These are phyloP conservation scores for Ascochyta clinopodiicola DNA, from an alignment of 2,329 filamentous ascomycete genomes.

Conservation along the genomic window DNA sequence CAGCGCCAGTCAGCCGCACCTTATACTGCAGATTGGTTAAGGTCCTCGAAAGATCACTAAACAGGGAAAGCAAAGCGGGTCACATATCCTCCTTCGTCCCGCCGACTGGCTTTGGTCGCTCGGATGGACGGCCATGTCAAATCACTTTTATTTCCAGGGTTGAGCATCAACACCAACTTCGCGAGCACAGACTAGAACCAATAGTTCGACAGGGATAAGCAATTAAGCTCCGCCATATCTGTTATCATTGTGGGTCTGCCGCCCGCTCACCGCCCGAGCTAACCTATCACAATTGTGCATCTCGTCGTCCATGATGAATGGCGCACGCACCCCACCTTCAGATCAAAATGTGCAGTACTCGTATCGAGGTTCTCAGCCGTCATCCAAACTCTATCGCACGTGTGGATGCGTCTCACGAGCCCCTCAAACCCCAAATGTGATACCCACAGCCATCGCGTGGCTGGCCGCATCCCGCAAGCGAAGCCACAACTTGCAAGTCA, in stretches of 20 bases:
- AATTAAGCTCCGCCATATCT: not conserved
- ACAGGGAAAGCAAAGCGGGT: not conserved
- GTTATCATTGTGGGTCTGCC: not conserved
- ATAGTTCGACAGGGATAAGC: not conserved
- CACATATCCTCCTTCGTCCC: not conserved
- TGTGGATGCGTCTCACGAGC: not conserved
- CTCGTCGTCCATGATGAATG: not conserved
- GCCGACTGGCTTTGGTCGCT: not conserved
- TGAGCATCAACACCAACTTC: not conserved
- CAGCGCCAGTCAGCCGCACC: not conserved
- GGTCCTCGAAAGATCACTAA: not conserved
- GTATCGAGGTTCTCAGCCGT: not conserved
- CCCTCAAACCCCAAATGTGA: not conserved
- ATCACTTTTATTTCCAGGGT: not conserved
- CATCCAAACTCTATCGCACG: not conserved
- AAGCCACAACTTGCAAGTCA: not conserved
- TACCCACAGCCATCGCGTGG: not conserved
- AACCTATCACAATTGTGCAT: not conserved
- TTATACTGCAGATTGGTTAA: not conserved
- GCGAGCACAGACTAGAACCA: not conserved
- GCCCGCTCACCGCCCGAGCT: conserved; percentile 7
- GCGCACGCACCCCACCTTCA: conserved; percentile 1
- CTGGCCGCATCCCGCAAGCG: not conserved
- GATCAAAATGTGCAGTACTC: not conserved
- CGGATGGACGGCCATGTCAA: not conserved